phyloP scores from a whole-genome alignment of 1,284 basidiomycete species.

The Gymnopus androsaceus region DNA sequence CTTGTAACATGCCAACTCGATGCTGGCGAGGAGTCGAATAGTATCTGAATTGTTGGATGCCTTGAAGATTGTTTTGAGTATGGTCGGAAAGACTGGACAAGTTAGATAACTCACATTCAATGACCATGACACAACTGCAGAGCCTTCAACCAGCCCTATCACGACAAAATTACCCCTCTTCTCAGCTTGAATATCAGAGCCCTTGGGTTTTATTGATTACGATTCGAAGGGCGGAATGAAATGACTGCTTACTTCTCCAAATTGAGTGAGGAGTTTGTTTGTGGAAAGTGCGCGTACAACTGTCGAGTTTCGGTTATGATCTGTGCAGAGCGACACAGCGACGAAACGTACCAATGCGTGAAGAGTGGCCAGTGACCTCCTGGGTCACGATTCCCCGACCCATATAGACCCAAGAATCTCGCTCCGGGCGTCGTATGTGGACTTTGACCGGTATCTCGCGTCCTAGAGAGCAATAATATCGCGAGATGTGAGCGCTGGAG shows the following conservation, averaged over 20 bases:
- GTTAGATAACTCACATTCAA: constrained; percentile 57
- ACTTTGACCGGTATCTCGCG: constrained; percentile 77
- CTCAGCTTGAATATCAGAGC: constrained; percentile 75
- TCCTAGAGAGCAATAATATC: constrained; percentile 12
- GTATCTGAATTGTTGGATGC: constrained; percentile 80
- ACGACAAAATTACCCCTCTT: constrained; percentile 84
- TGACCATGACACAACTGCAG: constrained; percentile 80
- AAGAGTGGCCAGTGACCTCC: constrained; percentile 69
- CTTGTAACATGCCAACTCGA: constrained; percentile 77
- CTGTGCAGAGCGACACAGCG: background rate
- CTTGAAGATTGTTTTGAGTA: constrained; percentile 35
- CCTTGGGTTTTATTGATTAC: constrained; percentile 42
- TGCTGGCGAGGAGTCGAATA: constrained; percentile 72
- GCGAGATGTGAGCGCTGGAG: background rate
- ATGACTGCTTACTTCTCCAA: constrained; percentile 59
- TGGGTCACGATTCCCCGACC: constrained; percentile 74
- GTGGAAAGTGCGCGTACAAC: constrained; percentile 68
- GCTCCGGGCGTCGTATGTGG: constrained; percentile 76
- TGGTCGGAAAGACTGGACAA: background rate
- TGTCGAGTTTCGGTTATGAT: constrained; percentile 31
- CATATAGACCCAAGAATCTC: constrained; percentile 78
- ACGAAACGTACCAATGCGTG: constrained; percentile 66
- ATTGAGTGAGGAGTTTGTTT: constrained; percentile 67
- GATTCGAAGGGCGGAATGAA: constrained; percentile 4
- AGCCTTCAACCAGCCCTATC: constrained; percentile 70